Evolutionary conservation across 371 early-diverging fungal species (phyloP).

Genomic region (Apophysomyces trapeziformis): DNA sequence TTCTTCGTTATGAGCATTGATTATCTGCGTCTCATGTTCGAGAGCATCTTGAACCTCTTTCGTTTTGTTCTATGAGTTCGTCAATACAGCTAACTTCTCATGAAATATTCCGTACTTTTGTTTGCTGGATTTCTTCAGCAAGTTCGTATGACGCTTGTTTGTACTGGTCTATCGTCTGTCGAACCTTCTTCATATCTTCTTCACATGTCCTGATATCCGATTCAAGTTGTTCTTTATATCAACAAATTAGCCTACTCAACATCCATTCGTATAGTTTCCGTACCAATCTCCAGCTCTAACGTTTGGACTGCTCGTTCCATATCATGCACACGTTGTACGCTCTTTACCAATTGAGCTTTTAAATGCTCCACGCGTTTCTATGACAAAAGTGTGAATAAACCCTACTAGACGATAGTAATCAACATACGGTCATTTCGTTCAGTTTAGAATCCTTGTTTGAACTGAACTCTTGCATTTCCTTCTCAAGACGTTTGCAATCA

Average conservation of each 20-base stretch:
- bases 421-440: constrained; percentile 68
- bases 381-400: constrained; percentile 1
- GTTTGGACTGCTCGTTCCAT: constrained; percentile 77
- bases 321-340: constrained; percentile 58
- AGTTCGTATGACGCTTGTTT: constrained; percentile 39
- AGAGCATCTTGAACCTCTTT: constrained; percentile 25
- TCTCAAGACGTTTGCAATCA: constrained; percentile 67
- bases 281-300: constrained; percentile 71
- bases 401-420: neutral
- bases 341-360: constrained; percentile 60
- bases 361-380: constrained; percentile 65
- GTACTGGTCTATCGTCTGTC: constrained; percentile 56
- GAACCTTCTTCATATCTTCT: constrained; percentile 52
- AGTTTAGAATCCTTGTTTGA: constrained; percentile 84
- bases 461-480: constrained; percentile 89
- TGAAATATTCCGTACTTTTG: constrained; percentile 16
- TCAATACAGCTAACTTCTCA: neutral
- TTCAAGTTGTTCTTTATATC: constrained; percentile 66
- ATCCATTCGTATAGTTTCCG: neutral
- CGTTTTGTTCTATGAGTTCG: neutral
- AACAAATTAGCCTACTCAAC: neutral
- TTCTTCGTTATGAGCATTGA: constrained; percentile 48
- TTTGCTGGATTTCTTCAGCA: constrained; percentile 26
- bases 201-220: constrained; percentile 62
- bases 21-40: constrained; percentile 27